Percentiles rank a stretch among this genome's conserved stretches.
Conservation (phyloP, 2,329 filamentous ascomycete species). For the Diaporthe capsici region DNA sequence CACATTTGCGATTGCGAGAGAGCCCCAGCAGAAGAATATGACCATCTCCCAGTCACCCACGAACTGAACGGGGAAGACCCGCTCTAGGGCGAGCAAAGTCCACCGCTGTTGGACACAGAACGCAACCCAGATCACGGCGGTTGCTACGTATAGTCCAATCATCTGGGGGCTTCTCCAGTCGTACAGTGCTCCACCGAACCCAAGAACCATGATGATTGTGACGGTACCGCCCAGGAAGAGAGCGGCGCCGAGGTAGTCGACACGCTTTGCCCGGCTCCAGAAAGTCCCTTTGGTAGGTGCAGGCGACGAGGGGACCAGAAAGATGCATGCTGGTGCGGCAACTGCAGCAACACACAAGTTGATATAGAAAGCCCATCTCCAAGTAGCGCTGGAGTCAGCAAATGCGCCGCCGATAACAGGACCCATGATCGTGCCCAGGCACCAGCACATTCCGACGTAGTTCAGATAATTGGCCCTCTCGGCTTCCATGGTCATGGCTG, state of each 20-base stretch:
- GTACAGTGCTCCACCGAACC: neutral
- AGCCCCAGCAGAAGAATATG: neutral
- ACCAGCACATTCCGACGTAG: conserved; percentile 58
- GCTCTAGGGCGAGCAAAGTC: neutral
- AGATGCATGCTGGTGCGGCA: conserved; percentile 38
- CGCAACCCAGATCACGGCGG: neutral
- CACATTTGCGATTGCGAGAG: neutral
- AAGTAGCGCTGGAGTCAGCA: conserved; percentile 51
- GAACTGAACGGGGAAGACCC: neutral
- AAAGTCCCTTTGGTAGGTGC: neutral
- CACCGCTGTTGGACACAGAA: neutral
- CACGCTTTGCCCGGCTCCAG: neutral
- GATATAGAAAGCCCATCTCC: conserved; percentile 50
- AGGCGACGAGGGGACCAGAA: neutral
- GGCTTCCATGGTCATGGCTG: conserved; percentile 47
- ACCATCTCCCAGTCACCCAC: neutral
- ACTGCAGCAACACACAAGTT: conserved; percentile 53
- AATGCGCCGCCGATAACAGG: conserved; percentile 65
- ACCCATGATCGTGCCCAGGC: conserved; percentile 60
- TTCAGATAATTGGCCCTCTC: conserved; percentile 50
- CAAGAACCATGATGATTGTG: neutral
- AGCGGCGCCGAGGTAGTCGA: neutral
- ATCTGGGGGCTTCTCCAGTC: neutral
- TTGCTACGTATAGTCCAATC: neutral
- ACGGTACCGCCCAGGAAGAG: neutral